Base-by-base conservation (phyloP, 2,329 filamentous ascomycete genomes). In the Coleophoma crateriformis region DNA sequence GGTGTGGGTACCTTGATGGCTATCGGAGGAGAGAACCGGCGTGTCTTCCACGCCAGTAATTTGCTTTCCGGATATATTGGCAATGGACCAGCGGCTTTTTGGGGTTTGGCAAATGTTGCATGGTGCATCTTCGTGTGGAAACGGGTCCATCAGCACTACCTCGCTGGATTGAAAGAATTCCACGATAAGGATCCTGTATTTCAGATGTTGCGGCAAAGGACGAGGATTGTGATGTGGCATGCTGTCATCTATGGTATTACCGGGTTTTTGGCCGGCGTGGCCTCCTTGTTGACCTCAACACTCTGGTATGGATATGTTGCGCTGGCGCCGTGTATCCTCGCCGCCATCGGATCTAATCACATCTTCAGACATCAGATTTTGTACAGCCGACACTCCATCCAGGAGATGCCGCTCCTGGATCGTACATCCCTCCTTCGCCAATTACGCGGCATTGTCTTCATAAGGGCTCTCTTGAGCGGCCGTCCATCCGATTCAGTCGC, bases 31-130 rank as follows among this genome's bases (percentile, higher is more conserved):
- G 70, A 66, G 0, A 66, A 78, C 45, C 61, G 32, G 0, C 51
- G 34, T 0, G 66, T 79, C 0, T 81, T 63, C 49, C 4, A 62
- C 0, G 70, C 72, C 0, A 78, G 73, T 56, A 81, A 81, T 48
- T 59, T 79, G 2, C 59, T 81, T 0, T 79, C 77, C 0, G 78
- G 78, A 1, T 80, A 79, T 51, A 65, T 81, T 15, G 78, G 78
- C 2, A 81, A 81, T 50, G 65, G 69, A 0, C 69, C 74, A 1
- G 70, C 75, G 2, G 75, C 75, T 0, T 20, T 73, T 0, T 81
- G 73, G 43, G 77, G 75, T 2, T 46, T 79, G 0, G 48, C 71
- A 39, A 81, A 78, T 56, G 68, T 69, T 0, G 46, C 62, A 5
- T 81, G 77, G 77, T 75, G 74, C 0, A 55, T 54, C 0, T 72